phyloP scores from a whole-genome alignment of 225 moss, liverwort and hornwort genomes.

The Straminergon stramineum region DNA sequence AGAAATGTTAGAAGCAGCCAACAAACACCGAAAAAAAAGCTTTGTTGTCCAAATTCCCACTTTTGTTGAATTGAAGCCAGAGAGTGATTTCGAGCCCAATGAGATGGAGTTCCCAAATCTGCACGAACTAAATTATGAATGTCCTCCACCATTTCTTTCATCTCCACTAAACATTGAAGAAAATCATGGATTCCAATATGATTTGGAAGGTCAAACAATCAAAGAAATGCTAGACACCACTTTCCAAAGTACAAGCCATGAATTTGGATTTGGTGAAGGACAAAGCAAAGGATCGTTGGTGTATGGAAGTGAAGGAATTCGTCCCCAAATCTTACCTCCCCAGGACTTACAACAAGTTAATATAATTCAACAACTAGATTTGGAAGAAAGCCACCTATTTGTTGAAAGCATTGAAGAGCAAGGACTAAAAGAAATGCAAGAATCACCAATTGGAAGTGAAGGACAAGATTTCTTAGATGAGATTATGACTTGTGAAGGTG shows the following conservation, averaged over 20 bases:
- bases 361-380: conserved; percentile 19
- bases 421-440: conserved; percentile 25
- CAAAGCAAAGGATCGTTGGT: neutral
- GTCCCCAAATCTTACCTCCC: neutral
- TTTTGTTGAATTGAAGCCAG: neutral
- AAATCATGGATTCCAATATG: conserved; percentile 18
- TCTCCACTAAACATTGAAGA: neutral
- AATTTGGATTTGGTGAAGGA: neutral
- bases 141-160: neutral
- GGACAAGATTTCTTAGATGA: conserved; percentile 40
- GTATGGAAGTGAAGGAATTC: neutral
- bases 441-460: conserved; percentile 11
- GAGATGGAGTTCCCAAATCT: neutral
- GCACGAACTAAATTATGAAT: neutral
- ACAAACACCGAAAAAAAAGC: neutral
- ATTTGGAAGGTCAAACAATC: conserved; percentile 10
- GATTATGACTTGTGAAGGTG: conserved; percentile 31
- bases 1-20: conserved; percentile 16
- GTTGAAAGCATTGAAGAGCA: conserved; percentile 35
- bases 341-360: conserved; percentile 7
- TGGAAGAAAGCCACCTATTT: conserved; percentile 30
- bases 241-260: neutral
- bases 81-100: neutral
- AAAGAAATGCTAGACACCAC: conserved; percentile 25
- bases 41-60: neutral